Base-by-base conservation (phyloP, 345 rosid genomes). In the Limnanthes douglasii region DNA sequence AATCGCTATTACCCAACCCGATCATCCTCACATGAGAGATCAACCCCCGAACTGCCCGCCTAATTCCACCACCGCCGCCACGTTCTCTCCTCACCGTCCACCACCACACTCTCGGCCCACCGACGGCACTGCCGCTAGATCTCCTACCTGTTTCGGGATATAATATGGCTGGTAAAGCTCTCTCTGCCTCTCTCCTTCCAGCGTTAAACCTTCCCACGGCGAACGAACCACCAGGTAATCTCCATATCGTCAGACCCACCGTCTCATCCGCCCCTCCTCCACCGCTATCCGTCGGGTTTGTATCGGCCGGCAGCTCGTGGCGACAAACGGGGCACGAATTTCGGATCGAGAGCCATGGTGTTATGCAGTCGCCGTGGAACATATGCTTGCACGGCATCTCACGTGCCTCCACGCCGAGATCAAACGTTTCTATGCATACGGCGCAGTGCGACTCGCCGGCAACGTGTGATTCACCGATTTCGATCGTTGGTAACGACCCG, bases 141-240 rank as follows among this genome's bases (percentile, higher is more conserved):
- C 65, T 75, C 70, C 63, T 51, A 28, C 71, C 84, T 2, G 75
- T 59, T 21, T 51, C 62, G 6, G 65, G 72, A 24, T n/a, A n/a
- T n/a, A 51, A 3, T 54, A 23, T 8, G 8, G 8, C 59, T 2
- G 79, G 75, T 15, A 60, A 48, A 33, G 45, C 70, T 26, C 69
- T 51, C 24, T 69, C 36, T 22, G 46, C 33, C 47, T 39, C 22
- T 47, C 63, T 3, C 57, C 52, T 7, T 46, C 27, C 27, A n/a
- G n/a, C n/a, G n/a, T n/a, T 43, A 27, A 56, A 49, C 39, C 62
- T 43, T 19, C 62, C 62, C 15, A 51, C 63, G 8, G 52, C 57
- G 1, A 50, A 51, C 8, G 41, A 57, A 11, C 63, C 63, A 25
- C 63, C 47, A 0, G 63, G 57, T n/a, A 57, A 31, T 41, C 57